phyloP scores from a whole-genome alignment of 192 early-diverging fungal species.

The Phlyctochytrium planicorne region DNA sequence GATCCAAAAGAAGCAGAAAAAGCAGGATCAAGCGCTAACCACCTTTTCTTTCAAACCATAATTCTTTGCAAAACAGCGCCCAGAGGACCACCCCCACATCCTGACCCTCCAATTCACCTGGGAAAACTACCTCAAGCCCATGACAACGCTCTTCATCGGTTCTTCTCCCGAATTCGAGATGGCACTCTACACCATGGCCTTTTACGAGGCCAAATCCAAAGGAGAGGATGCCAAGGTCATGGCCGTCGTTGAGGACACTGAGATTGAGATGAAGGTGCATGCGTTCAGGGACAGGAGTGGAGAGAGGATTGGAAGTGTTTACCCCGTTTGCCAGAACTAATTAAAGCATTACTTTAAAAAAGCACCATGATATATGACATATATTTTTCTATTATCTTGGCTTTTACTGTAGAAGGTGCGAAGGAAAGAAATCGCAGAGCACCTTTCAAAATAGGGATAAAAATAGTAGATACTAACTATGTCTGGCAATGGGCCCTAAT shows the following conservation, averaged over 20 bases:
- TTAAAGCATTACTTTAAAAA: too few relatives aligned
- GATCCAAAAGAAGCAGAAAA: too few relatives aligned
- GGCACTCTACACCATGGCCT: slow-evolving; percentile 37
- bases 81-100: slow-evolving; percentile 22
- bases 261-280: slow-evolving; percentile 28
- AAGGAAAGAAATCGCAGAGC: too few relatives aligned
- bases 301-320: slow-evolving; percentile 22
- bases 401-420: too few relatives aligned
- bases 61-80: background rate
- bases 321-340: slow-evolving; percentile 23
- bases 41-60: background rate
- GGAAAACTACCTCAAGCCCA: slow-evolving; percentile 39
- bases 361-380: too few relatives aligned
- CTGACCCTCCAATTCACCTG: slow-evolving; percentile 36
- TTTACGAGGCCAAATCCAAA: slow-evolving; percentile 16
- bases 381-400: too few relatives aligned
- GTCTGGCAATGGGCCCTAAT: too few relatives aligned
- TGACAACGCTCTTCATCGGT: slow-evolving; percentile 39
- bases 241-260: slow-evolving; percentile 7
- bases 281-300: slow-evolving; percentile 20
- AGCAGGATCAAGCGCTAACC: too few relatives aligned
- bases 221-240: slow-evolving; percentile 15
- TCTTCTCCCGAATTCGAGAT: slow-evolving; percentile 39
- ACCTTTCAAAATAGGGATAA: too few relatives aligned
- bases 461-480: too few relatives aligned